These are phyloP conservation scores for Fusarium algeriense DNA, from an alignment of 2,329 filamentous ascomycete genomes.

Conservation along the genomic window DNA sequence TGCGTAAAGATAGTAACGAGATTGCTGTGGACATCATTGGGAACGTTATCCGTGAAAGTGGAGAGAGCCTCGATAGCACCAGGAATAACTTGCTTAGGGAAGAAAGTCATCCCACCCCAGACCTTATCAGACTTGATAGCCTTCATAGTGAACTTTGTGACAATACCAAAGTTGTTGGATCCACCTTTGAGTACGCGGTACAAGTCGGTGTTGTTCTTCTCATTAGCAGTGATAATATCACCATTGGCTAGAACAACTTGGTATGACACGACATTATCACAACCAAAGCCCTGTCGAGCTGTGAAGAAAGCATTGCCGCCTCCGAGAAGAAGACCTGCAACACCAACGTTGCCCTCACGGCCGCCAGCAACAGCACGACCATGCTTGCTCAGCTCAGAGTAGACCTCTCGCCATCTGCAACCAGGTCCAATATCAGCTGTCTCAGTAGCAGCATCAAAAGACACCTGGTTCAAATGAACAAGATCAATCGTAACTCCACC, in stretches of 20 bases:
- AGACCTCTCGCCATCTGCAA: conserved; percentile 54
- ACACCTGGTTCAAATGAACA: conserved; percentile 29
- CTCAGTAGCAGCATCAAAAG: conserved; percentile 44
- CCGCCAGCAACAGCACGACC: conserved; percentile 59
- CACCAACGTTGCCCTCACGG: conserved; percentile 52
- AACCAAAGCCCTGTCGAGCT: conserved; percentile 59
- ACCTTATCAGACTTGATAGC: conserved; percentile 37
- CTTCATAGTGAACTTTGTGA: conserved; percentile 48
- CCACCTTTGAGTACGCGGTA: conserved; percentile 59
- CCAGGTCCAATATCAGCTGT: conserved; percentile 59
- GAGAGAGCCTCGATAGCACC: conserved; percentile 17
- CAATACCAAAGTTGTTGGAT: conserved; percentile 58
- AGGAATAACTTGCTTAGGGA: conserved; percentile 28
- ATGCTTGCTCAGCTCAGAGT: conserved; percentile 44
- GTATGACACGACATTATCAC: conserved; percentile 59
- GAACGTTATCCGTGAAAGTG: conserved; percentile 17
- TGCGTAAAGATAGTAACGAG: conserved; percentile 20
- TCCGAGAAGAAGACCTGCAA: conserved; percentile 48
- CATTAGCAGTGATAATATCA: conserved; percentile 57
- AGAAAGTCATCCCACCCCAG: conserved; percentile 37
- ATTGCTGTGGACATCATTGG: conserved; percentile 28
- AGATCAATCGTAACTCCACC: conserved; percentile 20
- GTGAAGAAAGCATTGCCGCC: conserved; percentile 44
- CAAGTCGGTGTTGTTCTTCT: conserved; percentile 54
- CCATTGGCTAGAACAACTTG: conserved; percentile 64